Conservation (phyloP, 1,284 basidiomycete species). For the Amylostereum areolatum region DNA sequence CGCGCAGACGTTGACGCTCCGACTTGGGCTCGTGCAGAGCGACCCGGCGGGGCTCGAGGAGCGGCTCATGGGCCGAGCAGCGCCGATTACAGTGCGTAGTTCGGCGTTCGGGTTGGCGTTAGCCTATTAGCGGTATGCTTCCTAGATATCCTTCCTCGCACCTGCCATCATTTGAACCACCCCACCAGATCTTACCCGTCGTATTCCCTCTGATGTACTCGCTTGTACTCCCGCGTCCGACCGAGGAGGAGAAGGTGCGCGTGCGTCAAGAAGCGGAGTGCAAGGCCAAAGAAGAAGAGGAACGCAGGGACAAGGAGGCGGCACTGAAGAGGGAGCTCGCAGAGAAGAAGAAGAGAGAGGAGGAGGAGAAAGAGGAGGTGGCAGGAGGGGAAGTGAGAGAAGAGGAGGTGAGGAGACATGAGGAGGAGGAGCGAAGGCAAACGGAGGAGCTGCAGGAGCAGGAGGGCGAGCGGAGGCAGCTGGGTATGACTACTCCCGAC, state of each 20-base stretch:
- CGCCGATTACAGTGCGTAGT: too few species aligned
- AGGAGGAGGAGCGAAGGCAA: conserved; percentile 22
- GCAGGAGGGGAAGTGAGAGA: conserved; percentile 30
- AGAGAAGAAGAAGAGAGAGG: conserved; percentile 19
- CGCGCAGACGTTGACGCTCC: conserved; percentile 23
- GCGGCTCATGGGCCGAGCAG: too few species aligned
- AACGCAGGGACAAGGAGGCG: too few species aligned
- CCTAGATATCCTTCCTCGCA: too few species aligned
- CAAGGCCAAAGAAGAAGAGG: conserved; percentile 20
- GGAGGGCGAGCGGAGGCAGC: conserved; percentile 21
- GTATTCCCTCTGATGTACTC: too few species aligned
- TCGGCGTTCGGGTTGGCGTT: too few species aligned
- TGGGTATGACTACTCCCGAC: conserved; percentile 47
- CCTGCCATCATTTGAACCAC: too few species aligned
- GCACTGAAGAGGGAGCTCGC: too few species aligned
- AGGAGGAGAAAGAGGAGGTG: conserved; percentile 20
- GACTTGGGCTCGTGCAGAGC: conserved; percentile 27
- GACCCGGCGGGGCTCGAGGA: conserved; percentile 29
- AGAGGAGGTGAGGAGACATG: conserved; percentile 31
- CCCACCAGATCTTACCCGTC: too few species aligned
- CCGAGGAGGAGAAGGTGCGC: conserved; percentile 39
- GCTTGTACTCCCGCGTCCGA: too few species aligned
- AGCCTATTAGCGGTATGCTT: too few species aligned
- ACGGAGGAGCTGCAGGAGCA: conserved; percentile 22
- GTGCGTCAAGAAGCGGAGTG: conserved; percentile 27